Conservation (phyloP, 2,329 filamentous ascomycete genomes). For the Chrysoporthe cubensis region DNA sequence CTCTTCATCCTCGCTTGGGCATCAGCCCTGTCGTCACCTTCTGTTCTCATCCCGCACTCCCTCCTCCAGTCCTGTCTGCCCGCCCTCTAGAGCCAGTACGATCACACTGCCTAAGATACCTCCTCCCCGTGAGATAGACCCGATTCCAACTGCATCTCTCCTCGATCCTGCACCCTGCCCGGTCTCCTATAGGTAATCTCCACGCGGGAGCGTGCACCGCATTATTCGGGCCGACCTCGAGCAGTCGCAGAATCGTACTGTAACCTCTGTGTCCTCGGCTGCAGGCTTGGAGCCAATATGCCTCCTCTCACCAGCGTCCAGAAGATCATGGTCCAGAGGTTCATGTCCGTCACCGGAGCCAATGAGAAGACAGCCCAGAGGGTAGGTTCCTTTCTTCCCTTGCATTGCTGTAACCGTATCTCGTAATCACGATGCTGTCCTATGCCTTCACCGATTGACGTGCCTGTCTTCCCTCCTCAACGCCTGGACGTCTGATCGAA, state of each 20-base stretch:
- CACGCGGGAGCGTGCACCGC: slow-evolving; percentile 22
- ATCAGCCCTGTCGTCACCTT: slow-evolving; percentile 21
- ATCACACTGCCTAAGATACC: not conserved
- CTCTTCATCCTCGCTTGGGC: not conserved
- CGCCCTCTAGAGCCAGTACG: not conserved
- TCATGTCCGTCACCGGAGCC: slow-evolving; percentile 26
- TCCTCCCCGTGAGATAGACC: not conserved
- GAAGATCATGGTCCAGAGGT: slow-evolving; percentile 26
- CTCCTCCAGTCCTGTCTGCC: not conserved
- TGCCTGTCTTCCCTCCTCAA: not conserved
- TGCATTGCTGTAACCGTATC: not conserved
- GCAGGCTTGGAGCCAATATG: slow-evolving; percentile 20
- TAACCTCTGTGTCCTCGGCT: not conserved
- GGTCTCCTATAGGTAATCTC: slow-evolving; percentile 6
- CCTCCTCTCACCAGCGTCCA: slow-evolving; percentile 27
- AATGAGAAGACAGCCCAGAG: slow-evolving; percentile 30
- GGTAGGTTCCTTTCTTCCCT: slow-evolving; percentile 18
- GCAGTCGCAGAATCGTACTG: slow-evolving; percentile 1
- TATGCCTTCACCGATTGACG: not conserved
- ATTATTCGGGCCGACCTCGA: slow-evolving; percentile 24
- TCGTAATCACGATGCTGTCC: not conserved
- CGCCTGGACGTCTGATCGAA: not conserved
- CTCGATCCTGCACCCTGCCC: slow-evolving; percentile 6
- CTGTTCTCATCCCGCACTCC: not conserved
- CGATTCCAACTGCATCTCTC: not conserved